Percentiles rank a stretch among this genome's conserved stretches.
phyloP scores from a whole-genome alignment of 371 early-diverging fungal species.

The Mucor plumbeus region DNA sequence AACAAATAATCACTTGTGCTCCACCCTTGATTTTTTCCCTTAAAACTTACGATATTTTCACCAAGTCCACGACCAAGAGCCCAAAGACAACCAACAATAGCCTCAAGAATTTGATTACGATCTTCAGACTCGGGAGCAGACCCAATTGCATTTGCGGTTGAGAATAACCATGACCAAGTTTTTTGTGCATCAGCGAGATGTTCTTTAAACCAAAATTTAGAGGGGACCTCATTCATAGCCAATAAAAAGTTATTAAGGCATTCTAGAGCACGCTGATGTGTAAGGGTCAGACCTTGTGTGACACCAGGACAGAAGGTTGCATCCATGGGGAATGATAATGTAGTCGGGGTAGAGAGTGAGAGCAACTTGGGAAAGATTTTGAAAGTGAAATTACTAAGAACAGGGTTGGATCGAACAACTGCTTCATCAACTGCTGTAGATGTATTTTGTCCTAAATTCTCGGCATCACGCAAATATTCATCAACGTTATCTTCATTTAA shows the following conservation, averaged over 20 bases:
- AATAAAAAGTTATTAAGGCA: slow-evolving; percentile 81
- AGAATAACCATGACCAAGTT: slow-evolving; percentile 70
- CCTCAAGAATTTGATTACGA: slow-evolving; percentile 59
- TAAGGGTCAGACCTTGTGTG: slow-evolving; percentile 54
- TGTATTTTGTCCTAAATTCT: slow-evolving; percentile 25
- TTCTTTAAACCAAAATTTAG: slow-evolving; percentile 71
- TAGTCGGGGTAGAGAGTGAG: slow-evolving; percentile 58
- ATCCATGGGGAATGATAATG: slow-evolving; percentile 56
- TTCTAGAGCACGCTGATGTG: slow-evolving; percentile 74
- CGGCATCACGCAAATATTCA: slow-evolving; percentile 42
- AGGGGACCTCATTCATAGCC: slow-evolving; percentile 70
- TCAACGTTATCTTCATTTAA: slow-evolving; percentile 53
- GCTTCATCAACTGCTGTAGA: slow-evolving; percentile 33
- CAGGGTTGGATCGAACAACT: slow-evolving; percentile 41
- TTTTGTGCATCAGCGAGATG: slow-evolving; percentile 57
- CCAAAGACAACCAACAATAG: slow-evolving; percentile 77
- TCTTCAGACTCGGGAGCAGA: slow-evolving; percentile 40
- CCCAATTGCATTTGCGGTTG: slow-evolving; percentile 49
- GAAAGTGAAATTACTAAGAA: slow-evolving; percentile 51
- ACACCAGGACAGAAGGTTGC: slow-evolving; percentile 45
- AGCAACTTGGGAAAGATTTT: slow-evolving; percentile 59
- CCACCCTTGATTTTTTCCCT: slow-evolving; percentile 6
- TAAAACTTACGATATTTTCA: slow-evolving; percentile 57
- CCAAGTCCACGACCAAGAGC: slow-evolving; percentile 72
- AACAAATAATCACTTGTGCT: slow-evolving; percentile 5